These are phyloP conservation scores for Flaveria linearis DNA, from an alignment of 129 eudicot genomes.

Conservation along the genomic window DNA sequence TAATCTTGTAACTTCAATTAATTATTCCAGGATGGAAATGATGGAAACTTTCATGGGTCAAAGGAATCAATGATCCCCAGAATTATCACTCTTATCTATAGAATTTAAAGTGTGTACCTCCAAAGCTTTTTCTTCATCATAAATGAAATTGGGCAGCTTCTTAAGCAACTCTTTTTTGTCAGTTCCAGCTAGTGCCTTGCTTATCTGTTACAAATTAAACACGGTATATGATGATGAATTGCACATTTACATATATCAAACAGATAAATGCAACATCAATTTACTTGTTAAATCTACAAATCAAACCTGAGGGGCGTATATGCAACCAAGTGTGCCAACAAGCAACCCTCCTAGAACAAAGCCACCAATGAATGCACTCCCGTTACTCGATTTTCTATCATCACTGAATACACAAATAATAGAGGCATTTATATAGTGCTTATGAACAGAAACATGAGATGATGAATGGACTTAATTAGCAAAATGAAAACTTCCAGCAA, in stretches of 20 bases:
- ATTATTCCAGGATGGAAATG: not conserved
- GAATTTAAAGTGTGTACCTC: conserved; percentile 49
- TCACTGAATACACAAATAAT: conserved; percentile 44
- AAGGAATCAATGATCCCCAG: not conserved
- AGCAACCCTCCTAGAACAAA: conserved; percentile 78
- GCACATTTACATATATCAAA: conserved; percentile 11
- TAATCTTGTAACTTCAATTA: not conserved
- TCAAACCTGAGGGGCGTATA: conserved; percentile 86
- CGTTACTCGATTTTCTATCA: conserved; percentile 53
- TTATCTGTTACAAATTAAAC: conserved; percentile 52
- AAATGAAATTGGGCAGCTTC: conserved; percentile 82
- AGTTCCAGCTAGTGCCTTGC: conserved; percentile 77
- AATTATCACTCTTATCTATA: not conserved
- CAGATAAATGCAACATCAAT: not conserved
- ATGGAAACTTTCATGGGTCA: not conserved
- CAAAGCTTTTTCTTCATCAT: conserved; percentile 91
- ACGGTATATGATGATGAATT: not conserved
- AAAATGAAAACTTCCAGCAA: conserved; percentile 4
- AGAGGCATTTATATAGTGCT: not conserved
- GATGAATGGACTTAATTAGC: not conserved
- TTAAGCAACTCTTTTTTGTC: conserved; percentile 82
- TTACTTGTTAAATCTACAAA: conserved; percentile 14
- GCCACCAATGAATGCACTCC: conserved; percentile 66
- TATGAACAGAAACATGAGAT: not conserved
- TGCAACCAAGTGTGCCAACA: conserved; percentile 87